phyloP scores from a whole-genome alignment of 371 early-diverging fungal genomes.

The Mucor piriformis region DNA sequence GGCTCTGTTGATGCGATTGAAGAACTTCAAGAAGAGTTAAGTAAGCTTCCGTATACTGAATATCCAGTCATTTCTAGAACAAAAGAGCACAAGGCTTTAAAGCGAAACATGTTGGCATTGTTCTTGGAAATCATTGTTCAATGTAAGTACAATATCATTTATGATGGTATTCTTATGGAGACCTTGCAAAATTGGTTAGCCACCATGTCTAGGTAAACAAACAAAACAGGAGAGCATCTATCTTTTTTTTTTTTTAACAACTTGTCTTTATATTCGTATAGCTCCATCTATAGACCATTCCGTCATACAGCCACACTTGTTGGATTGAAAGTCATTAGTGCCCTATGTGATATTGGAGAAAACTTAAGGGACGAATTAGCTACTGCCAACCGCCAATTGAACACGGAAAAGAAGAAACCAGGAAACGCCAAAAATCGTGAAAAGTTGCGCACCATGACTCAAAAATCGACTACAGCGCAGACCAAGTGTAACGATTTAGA shows the following conservation, averaged over 20 bases:
- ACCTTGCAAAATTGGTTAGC: constrained; percentile 58
- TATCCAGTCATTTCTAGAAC: constrained; percentile 67
- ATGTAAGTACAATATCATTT: constrained; percentile 63
- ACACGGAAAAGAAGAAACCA: constrained; percentile 31
- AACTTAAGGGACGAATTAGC: constrained; percentile 58
- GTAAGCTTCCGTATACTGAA: constrained; percentile 59
- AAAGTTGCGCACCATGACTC: constrained; percentile 22
- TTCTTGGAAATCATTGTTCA: constrained; percentile 61
- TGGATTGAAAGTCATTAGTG: constrained; percentile 60
- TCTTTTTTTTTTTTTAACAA: background rate
- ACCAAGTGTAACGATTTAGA: constrained; percentile 39
- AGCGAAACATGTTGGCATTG: constrained; percentile 61
- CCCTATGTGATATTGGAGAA: constrained; percentile 67
- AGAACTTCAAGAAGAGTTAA: constrained; percentile 48
- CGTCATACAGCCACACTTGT: constrained; percentile 85
- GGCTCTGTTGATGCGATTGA: constrained; percentile 41
- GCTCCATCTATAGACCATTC: constrained; percentile 84
- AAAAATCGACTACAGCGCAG: constrained; percentile 17
- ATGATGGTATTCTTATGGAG: constrained; percentile 62
- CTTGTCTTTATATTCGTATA: constrained; percentile 9
- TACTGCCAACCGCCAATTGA: constrained; percentile 67
- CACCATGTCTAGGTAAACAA: constrained; percentile 55
- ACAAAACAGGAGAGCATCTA: background rate
- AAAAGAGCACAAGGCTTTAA: constrained; percentile 61
- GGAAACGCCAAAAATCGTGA: constrained; percentile 11